These are phyloP conservation scores for Plicaturopsis crispa DNA, from an alignment of 768 basidiomycete species.

Conservation along the genomic window DNA sequence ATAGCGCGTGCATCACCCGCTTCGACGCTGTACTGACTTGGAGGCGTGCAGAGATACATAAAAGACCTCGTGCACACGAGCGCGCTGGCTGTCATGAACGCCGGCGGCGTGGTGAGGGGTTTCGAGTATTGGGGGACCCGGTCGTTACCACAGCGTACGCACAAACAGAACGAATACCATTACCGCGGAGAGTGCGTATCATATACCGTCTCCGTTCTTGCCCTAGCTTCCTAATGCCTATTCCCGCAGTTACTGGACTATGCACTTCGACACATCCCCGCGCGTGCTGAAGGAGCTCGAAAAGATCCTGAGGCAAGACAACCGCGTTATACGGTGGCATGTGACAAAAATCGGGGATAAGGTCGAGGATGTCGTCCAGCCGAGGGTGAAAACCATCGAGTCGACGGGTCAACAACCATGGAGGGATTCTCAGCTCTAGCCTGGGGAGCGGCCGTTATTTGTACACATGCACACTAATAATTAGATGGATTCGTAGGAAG, in stretches of 20 bases:
- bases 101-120: conserved; percentile 77
- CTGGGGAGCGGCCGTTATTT: conserved; percentile 1
- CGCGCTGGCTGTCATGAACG: conserved; percentile 62
- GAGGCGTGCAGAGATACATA: conserved; percentile 74
- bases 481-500: conserved; percentile 10
- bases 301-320: conserved; percentile 65
- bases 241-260: conserved; percentile 71
- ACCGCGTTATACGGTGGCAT: conserved; percentile 78
- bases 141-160: conserved; percentile 70
- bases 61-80: conserved; percentile 67
- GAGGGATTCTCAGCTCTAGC: neutral
- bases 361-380: conserved; percentile 56
- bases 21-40: no score
- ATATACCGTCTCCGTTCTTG: neutral
- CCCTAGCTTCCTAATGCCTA: conserved; percentile 3
- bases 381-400: conserved; percentile 37
- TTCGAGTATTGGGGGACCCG: conserved; percentile 71
- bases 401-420: neutral
- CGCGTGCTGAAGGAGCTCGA: conserved; percentile 57
- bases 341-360: conserved; percentile 71
- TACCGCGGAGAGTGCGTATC: conserved; percentile 67
- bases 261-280: conserved; percentile 87
- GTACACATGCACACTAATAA: conserved; percentile 10
- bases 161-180: conserved; percentile 48
- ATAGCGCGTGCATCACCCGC: no score